A percentile compares a stretch with the other conserved stretches of the same genome.
These are phyloP conservation scores for Pseudocercospora eumusae DNA, from an alignment of 2,329 filamentous ascomycete genomes.

Conservation along the genomic window DNA sequence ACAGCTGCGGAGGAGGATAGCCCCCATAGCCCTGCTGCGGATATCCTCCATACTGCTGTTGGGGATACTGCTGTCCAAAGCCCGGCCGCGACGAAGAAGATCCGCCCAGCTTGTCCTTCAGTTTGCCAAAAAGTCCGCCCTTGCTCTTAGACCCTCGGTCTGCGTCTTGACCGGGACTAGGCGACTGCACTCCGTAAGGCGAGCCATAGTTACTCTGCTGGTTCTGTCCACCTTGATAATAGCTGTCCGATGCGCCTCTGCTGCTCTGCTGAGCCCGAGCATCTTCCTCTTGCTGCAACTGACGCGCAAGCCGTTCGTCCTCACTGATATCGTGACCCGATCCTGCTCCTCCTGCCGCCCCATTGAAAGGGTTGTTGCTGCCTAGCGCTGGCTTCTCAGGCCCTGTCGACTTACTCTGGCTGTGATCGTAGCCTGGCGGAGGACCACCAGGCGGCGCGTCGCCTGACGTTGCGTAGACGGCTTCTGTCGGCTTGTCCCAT, in stretches of 20 bases:
- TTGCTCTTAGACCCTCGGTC: constrained; percentile 42
- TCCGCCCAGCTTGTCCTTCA: constrained; percentile 51
- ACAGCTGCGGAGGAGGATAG: constrained; percentile 42
- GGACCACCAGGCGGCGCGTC: constrained; percentile 57
- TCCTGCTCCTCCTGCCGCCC: constrained; percentile 32
- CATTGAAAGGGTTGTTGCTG: constrained; percentile 71
- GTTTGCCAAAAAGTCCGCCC: constrained; percentile 53
- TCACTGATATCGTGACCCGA: constrained; percentile 51
- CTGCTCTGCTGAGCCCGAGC: constrained; percentile 49
- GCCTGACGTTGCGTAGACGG: constrained; percentile 58
- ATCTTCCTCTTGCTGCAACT: constrained; percentile 82
- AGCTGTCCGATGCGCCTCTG: constrained; percentile 50
- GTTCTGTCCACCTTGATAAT: constrained; percentile 43
- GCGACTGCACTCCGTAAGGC: constrained; percentile 24
- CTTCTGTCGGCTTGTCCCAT: constrained; percentile 80
- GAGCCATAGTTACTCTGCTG: constrained; percentile 39
- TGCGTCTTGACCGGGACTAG: constrained; percentile 32
- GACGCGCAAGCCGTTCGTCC: constrained; percentile 73
- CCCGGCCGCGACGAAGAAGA: constrained; percentile 31
- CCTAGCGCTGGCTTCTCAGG: constrained; percentile 54
- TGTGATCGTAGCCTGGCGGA: constrained; percentile 66
- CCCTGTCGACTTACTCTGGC: constrained; percentile 44
- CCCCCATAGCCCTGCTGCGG: constrained; percentile 34
- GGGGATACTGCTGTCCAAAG: constrained; percentile 34
- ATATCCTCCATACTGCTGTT: constrained; percentile 41